Conservation (phyloP, 2,329 filamentous ascomycete genomes). For the Venturia carpophila region DNA sequence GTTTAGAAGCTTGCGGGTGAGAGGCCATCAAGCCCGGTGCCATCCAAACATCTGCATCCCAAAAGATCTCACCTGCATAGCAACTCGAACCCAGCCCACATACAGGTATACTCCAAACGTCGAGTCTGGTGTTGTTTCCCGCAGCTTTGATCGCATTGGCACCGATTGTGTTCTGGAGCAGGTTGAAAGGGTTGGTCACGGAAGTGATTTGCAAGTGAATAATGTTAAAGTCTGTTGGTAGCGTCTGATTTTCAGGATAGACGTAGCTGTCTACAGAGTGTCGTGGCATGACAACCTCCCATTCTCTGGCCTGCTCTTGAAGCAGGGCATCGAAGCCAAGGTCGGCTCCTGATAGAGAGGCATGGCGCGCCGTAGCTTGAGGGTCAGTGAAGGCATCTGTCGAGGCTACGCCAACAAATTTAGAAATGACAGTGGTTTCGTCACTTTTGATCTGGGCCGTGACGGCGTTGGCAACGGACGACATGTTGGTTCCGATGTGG, state of each 20-base stretch:
- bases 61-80: constrained; percentile 59
- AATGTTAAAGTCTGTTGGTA: constrained; percentile 51
- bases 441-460: constrained; percentile 46
- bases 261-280: constrained; percentile 57
- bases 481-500: constrained; percentile 49
- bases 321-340: constrained; percentile 51
- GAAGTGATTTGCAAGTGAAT: constrained; percentile 49
- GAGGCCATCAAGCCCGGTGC: constrained; percentile 57
- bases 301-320: constrained; percentile 51
- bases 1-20: constrained; percentile 53
- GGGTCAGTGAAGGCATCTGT: constrained; percentile 59
- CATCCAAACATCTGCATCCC: constrained; percentile 63
- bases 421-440: constrained; percentile 49
- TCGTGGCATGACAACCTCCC: constrained; percentile 52
- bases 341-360: constrained; percentile 43
- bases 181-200: constrained; percentile 49
- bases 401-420: constrained; percentile 62
- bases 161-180: constrained; percentile 49
- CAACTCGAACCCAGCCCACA: constrained; percentile 59
- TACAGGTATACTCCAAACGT: constrained; percentile 58
- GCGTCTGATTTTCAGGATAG: constrained; percentile 46
- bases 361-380: constrained; percentile 46
- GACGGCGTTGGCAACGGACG: constrained; percentile 57
- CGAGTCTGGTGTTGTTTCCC: constrained; percentile 44
- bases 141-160: constrained; percentile 46